Percentiles rank a stretch among this genome's conserved stretches.
Evolutionary conservation across 768 basidiomycete genomes (phyloP).

Genomic region (Cystofilobasidium ferigula): DNA sequence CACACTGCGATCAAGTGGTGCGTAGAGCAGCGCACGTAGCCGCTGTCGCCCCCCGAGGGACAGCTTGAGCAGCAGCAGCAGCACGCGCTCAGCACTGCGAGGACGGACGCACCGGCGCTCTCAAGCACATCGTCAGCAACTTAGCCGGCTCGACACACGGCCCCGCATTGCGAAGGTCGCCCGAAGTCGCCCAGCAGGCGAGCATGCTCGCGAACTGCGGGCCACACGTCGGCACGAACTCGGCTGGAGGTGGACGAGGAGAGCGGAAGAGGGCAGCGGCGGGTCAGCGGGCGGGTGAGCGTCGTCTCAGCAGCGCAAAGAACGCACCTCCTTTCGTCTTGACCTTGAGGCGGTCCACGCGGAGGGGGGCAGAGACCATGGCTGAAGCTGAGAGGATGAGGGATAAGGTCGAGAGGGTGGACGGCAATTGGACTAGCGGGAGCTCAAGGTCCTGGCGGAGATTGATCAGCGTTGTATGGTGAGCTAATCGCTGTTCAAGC

Average conservation of each 20-base stretch:
- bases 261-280: no score
- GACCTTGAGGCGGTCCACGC: conserved; percentile 10
- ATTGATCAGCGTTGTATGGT: no score
- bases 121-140: conserved; percentile 12
- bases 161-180: conserved; percentile 11
- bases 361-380: not conserved
- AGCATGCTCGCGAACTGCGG: conserved; percentile 19
- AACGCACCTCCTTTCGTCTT: conserved; percentile 1
- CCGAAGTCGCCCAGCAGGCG: conserved; percentile 24
- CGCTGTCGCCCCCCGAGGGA: no score
- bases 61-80: no score
- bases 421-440: not conserved
- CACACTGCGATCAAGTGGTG: no score
- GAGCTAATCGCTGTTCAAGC: no score
- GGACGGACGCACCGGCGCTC: conserved; percentile 9
- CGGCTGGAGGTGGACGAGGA: conserved; percentile 1
- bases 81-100: not conserved
- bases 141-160: conserved; percentile 2
- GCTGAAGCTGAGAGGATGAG: not conserved
- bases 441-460: no score
- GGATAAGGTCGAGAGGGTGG: not conserved
- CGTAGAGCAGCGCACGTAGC: not conserved
- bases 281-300: no score
- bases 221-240: conserved; percentile 12
- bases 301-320: no score